phyloP scores from a whole-genome alignment of 495 filamentous ascomycete species.

The Parmelia sp. region DNA sequence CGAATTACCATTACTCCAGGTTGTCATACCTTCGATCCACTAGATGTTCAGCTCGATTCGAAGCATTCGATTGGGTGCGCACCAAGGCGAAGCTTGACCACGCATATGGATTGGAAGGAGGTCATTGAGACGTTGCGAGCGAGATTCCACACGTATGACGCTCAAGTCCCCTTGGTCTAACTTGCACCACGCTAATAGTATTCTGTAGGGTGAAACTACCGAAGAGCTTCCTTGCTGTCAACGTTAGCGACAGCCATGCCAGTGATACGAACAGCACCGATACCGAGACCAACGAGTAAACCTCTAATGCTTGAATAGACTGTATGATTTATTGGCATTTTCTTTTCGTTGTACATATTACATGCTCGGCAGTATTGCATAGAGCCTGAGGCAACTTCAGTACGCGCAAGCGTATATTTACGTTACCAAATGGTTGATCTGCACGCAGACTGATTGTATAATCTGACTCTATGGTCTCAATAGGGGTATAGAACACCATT shows the following conservation, averaged over 20 bases:
- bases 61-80: slow-evolving; percentile 92
- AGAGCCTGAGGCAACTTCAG: not conserved
- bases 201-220: slow-evolving; percentile 76
- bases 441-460: no score
- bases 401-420: not conserved
- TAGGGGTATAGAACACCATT: not conserved
- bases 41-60: slow-evolving; percentile 92
- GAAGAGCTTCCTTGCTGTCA: slow-evolving; percentile 86
- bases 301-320: slow-evolving; percentile 3
- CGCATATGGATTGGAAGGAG: slow-evolving; percentile 91
- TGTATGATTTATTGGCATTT: not conserved
- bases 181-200: slow-evolving; percentile 19
- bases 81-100: slow-evolving; percentile 77
- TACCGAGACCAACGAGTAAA: slow-evolving; percentile 1
- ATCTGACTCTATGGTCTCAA: not conserved
- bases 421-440: no score
- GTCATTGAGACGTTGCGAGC: slow-evolving; percentile 89
- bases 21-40: slow-evolving; percentile 88
- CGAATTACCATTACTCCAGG: slow-evolving; percentile 92
- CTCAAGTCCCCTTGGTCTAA: slow-evolving; percentile 10
- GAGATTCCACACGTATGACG: slow-evolving; percentile 84
- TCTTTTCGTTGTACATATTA: slow-evolving; percentile 1
- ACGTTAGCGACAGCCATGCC: slow-evolving; percentile 64
- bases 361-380: not conserved
- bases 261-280: not conserved